These are phyloP conservation scores for Mallotus japonicus DNA, from an alignment of 441 rosid species.

Conservation along the genomic window DNA sequence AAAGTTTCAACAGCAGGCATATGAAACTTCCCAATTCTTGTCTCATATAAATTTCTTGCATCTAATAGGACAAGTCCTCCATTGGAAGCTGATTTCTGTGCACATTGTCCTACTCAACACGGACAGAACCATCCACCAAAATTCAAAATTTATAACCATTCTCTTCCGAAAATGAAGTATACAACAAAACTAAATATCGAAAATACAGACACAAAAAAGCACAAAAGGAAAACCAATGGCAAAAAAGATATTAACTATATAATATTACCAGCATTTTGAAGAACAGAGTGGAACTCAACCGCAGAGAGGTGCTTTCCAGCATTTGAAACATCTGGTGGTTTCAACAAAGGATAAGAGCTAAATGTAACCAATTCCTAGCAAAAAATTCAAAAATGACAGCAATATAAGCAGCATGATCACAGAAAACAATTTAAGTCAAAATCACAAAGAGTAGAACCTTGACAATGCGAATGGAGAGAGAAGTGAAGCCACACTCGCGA, in stretches of 20 bases:
- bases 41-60: slow-evolving; percentile 89
- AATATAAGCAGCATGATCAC: background rate
- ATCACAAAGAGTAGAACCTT: slow-evolving; percentile 39
- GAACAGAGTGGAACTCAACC: slow-evolving; percentile 70
- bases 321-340: slow-evolving; percentile 63
- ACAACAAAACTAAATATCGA: background rate
- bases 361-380: slow-evolving; percentile 84
- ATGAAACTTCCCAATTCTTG: slow-evolving; percentile 80
- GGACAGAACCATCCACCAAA: background rate
- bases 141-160: background rate
- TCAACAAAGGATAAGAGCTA: slow-evolving; percentile 56
- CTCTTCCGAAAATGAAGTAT: background rate
- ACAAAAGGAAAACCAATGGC: background rate
- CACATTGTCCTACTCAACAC: slow-evolving; percentile 34
- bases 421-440: background rate
- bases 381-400: background rate
- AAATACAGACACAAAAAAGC: background rate
- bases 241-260: background rate
- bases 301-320: slow-evolving; percentile 93
- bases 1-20: slow-evolving; percentile 62
- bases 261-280: slow-evolving; percentile 55
- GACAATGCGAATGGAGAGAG: slow-evolving; percentile 78
- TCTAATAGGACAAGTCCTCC: slow-evolving; percentile 67
- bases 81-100: slow-evolving; percentile 24
- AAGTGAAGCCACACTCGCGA: slow-evolving; percentile 78